Base-by-base conservation (phyloP, 176 grass and related monocot species). In the Oryza australiensis region DNA sequence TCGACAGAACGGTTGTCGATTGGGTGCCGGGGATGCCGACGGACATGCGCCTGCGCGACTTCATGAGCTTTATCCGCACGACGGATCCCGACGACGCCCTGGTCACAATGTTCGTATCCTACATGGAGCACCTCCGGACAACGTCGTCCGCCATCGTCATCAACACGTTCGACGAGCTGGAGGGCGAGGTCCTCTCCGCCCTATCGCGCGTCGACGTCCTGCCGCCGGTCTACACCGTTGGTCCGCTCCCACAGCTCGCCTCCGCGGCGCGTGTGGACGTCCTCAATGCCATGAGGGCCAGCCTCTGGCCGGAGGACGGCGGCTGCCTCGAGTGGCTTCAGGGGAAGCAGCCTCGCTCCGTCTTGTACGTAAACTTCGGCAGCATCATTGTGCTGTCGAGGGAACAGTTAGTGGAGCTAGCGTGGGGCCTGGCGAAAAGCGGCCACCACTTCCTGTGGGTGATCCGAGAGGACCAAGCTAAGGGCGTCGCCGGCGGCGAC, bases 131-230 rank as follows among this genome's bases (percentile, higher is more conserved):
- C 63, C 16, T 16, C 26, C 34, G 70, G 12, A 86, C 46, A 0
- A 5, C 28, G 1, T 5, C 84, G 1, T 81, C 62, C 12, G 70
- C 84, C 62, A 5, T 86, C 77, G 2, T 86, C 5, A 15, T 86
- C 33, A 35, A 86, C 77, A 86, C 77, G 5, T 60, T 86, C 18
- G 70, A 81, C 30, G 84, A 75, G 45, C 35, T 86, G 5, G 84
- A 86, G 46, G 35, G 8, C 46, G 33, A 60, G 0, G 84, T 12
- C 46, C 0, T 86, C 2, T 15, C 2, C 5, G 46, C 77, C 1
- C 2, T 86, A 70, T 42, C 70, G 0, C 0, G 40, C 34, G 34
- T 6, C 5, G 34, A 7, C 72, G 49, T 63, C 35, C 14, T 82
- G 7, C 64, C 62, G 1, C 77, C 77, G 1, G 34, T 75, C 33